A percentile compares a stretch with the other conserved stretches of the same genome.
Conservation (phyloP, 2,329 filamentous ascomycete genomes). For the Bipolaris victoriae region DNA sequence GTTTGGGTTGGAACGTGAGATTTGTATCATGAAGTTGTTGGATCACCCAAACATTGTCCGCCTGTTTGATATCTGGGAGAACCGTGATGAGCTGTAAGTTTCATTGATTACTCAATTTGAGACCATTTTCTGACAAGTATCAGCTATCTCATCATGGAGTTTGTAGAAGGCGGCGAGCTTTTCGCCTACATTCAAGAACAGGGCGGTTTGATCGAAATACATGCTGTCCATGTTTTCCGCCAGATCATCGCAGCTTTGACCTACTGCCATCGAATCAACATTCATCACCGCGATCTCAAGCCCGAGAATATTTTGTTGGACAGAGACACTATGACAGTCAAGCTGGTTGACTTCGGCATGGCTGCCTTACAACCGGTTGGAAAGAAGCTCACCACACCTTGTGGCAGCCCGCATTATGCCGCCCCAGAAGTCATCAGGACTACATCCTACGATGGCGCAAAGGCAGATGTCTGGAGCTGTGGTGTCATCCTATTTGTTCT, state of each 20-base stretch:
- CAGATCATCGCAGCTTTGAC: conserved; percentile 92
- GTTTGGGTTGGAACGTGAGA: conserved; percentile 88
- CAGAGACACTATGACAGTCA: conserved; percentile 71
- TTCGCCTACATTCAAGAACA: conserved; percentile 82
- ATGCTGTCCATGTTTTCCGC: conserved; percentile 83
- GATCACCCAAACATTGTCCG: conserved; percentile 95
- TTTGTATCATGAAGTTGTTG: conserved; percentile 95
- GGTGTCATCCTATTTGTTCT: conserved; percentile 81
- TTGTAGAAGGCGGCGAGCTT: conserved; percentile 81
- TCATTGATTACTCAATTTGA: neutral
- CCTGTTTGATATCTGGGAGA: conserved; percentile 97
- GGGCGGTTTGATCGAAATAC: conserved; percentile 77
- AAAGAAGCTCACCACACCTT: conserved; percentile 83
- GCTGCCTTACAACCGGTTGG: conserved; percentile 84
- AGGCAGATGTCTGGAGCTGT: conserved; percentile 91
- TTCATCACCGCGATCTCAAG: conserved; percentile 95
- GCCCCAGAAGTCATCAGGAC: conserved; percentile 88
- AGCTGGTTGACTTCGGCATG: conserved; percentile 98
- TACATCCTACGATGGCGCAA: conserved; percentile 78
- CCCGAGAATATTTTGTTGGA: conserved; percentile 95
- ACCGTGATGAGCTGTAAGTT: conserved; percentile 86
- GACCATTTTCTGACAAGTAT: conserved; percentile 19
- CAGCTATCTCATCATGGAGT: conserved; percentile 94
- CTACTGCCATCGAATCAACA: conserved; percentile 92
- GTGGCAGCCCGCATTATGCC: conserved; percentile 95